Base-by-base conservation (phyloP, 306 rosid genomes). In the Comarum palustre region DNA sequence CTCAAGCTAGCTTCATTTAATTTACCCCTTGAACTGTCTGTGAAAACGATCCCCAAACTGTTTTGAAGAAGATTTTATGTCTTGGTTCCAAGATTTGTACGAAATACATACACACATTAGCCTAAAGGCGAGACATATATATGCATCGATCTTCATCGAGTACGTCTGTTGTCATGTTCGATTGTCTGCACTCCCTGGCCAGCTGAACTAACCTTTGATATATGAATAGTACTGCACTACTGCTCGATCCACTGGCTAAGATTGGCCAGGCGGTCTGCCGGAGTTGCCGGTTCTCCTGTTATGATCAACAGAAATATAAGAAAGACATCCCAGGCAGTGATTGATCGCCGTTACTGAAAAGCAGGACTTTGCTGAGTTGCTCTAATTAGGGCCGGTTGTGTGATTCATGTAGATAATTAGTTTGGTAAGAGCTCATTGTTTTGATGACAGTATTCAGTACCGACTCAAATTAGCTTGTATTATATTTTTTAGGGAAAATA, bases 231-330 rank as follows among this genome's bases (percentile, higher is more conserved):
- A n/a, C n/a, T n/a, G n/a, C n/a, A n/a, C n/a, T n/a, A n/a, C n/a
- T 69, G 22, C 42, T 39, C 2, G 11, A 41, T 47, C 36, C 8
- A 15, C 1, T 22, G 50, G 25, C 81, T 88, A 87, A 17, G 83
- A 80, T 76, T 73, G 85, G 46, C 97, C 97, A 31, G 97, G 97
- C 14, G 92, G 92, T 76, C 88, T 61, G 63, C 94, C 89, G 7
- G 92, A 83, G 66, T 82, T 88, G 62, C 94, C 90, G 25, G 94
- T 84, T 85, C 86, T 85, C 88, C 96, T 90, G 80, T 57, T 46
- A 77, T 3, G 75, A 11, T 78, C 27, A 6, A 64, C n/a, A 72
- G 57, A 76, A 52, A 60, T 39, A 17, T 36, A 32, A 75, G 62
- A 7, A 25, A 24, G 32, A 34, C 45, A 31, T 19, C 39, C 20